phyloP scores from a whole-genome alignment of 768 basidiomycete species.

The Lentinula raphanica region DNA sequence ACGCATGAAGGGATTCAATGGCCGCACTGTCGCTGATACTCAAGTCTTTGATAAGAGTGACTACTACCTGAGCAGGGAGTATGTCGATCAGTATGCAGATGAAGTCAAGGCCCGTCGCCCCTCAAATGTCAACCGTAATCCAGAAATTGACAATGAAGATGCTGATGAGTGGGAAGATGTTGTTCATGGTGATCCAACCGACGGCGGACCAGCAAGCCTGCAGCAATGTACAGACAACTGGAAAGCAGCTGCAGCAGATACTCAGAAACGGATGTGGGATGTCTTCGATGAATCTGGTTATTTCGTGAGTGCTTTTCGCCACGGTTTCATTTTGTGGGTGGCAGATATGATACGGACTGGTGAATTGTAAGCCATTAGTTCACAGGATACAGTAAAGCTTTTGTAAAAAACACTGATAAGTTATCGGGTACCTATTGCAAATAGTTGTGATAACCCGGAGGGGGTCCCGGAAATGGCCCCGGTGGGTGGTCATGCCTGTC shows the following conservation, averaged over 20 bases:
- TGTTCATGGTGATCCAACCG: background rate
- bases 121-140: too few relatives aligned
- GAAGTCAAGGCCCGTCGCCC: conserved; percentile 18
- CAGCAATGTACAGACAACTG: conserved; percentile 21
- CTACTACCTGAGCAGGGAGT: background rate
- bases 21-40: conserved; percentile 3
- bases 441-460: too few relatives aligned
- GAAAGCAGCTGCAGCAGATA: conserved; percentile 14
- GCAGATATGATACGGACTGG: conserved; percentile 30
- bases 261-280: conserved; percentile 26
- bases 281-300: conserved; percentile 33
- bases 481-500: too few relatives aligned
- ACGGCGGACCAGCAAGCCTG: background rate
- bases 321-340: conserved; percentile 17
- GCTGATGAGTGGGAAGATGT: conserved; percentile 12
- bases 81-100: conserved; percentile 24
- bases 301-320: conserved; percentile 28
- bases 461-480: too few relatives aligned
- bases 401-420: too few relatives aligned
- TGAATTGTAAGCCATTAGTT: conserved; percentile 34
- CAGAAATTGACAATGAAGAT: conserved; percentile 13
- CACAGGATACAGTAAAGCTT: too few relatives aligned
- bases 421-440: too few relatives aligned
- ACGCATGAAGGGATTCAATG: conserved; percentile 13
- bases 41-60: conserved; percentile 12